phyloP scores from a whole-genome alignment of 306 rosid genomes.

The Pterocarpus santalinus region DNA sequence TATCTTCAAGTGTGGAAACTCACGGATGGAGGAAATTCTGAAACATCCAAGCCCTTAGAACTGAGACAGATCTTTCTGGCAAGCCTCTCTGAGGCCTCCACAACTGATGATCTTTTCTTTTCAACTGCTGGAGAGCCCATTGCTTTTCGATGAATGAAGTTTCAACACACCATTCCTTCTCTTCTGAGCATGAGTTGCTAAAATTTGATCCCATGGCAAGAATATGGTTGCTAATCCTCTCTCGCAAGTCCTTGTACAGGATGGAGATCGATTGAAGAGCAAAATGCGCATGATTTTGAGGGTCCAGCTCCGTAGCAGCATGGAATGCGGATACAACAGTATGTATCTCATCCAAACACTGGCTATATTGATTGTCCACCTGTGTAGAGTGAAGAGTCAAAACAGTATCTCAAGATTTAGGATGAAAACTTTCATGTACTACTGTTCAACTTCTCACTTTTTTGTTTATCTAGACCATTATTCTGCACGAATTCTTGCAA shows the following conservation, averaged over 20 bases:
- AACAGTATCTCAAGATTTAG: no score
- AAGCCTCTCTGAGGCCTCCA: slow-evolving; percentile 99
- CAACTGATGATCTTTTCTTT: slow-evolving; percentile 75
- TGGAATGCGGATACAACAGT: slow-evolving; percentile 84
- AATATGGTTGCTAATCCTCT: slow-evolving; percentile 76
- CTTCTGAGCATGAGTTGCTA: slow-evolving; percentile 52
- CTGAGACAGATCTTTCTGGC: slow-evolving; percentile 95
- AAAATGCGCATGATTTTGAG: slow-evolving; percentile 77
- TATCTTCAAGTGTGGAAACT: slow-evolving; percentile 32
- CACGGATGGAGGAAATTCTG: slow-evolving; percentile 98
- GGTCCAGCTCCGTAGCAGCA: slow-evolving; percentile 85
- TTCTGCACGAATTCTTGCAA: no score
- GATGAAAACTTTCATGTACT: no score
- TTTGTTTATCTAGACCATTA: no score
- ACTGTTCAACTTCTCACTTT: no score
- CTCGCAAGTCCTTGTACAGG: slow-evolving; percentile 75
- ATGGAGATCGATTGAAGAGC: slow-evolving; percentile 68
- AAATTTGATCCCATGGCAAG: slow-evolving; percentile 62
- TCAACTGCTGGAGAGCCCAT: slow-evolving; percentile 85
- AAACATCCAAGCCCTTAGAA: slow-evolving; percentile 92
- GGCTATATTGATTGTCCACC: slow-evolving; percentile 84
- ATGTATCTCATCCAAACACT: slow-evolving; percentile 85
- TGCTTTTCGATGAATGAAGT: slow-evolving; percentile 77
- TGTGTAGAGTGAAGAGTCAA: slow-evolving; percentile 15
- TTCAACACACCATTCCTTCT: slow-evolving; percentile 66